Base-by-base conservation (phyloP, 2,329 filamentous ascomycete genomes). In the Ceratocystis lukuohia region DNA sequence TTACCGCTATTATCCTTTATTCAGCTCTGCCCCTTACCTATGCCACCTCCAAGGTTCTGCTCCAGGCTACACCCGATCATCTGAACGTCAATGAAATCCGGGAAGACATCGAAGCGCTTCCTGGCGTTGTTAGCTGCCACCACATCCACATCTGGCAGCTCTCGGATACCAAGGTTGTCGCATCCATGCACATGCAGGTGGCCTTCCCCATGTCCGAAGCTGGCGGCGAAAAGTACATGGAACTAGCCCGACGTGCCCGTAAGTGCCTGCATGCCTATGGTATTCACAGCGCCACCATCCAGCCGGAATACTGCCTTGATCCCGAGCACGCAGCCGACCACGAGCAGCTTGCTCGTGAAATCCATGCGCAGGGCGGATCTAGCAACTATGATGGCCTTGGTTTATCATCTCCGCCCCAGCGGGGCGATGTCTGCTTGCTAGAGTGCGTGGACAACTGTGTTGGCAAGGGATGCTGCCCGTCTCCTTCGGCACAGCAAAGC, bases 61-160 rank as follows among this genome's bases (percentile, higher is more conserved):
- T 99, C 0, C 94, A 99, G 76, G 94, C 93, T 1, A 96, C 94
- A 0, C 94, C 94, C 0, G 87, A 91, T 68, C 89, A 93, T 65
- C 86, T 99, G 71, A 87, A 87, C 71, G 84, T 96, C 66, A 88
- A 92, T 70, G 89, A 97, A 68, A 93, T 99, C 75, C 89, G 91
- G 70, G 87, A 93, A 70, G 94, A 99, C 74, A 96, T 99, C 65
- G 84, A 92, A 73, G 78, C 83, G 17, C 84, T 99, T 5, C 88
- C 88, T 0, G 92, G 92, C 53, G 88, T 99, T 61, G 80, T 94
- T 69, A 91, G 88, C 74, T 96, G 91, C 73, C 94, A 99, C 76
- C 93, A 99, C 74, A 82, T 99, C 25, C 94, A 99, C 74, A 91
- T 99, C 69, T 99, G 94, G 94, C 93, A 97, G 75, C 83, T 99